Evolutionary conservation across 768 basidiomycete genomes (phyloP).

Genomic region (Suillus placidus): DNA sequence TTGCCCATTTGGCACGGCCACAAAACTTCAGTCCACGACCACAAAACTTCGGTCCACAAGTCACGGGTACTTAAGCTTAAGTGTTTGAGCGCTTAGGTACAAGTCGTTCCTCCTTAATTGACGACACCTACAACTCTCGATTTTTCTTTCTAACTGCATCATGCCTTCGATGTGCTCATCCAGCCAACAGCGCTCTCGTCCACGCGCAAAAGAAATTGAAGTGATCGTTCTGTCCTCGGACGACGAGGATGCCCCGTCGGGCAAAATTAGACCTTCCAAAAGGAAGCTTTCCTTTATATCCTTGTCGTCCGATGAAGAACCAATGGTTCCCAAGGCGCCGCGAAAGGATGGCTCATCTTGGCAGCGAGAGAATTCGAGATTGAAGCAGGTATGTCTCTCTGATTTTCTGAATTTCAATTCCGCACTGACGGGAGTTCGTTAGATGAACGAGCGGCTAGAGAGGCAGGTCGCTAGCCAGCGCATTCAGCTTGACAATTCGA

Average conservation of each 20-base stretch:
- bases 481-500: constrained; percentile 16
- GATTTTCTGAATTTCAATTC: neutral
- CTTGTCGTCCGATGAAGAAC: constrained; percentile 53
- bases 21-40: no score
- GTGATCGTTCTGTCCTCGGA: constrained; percentile 40
- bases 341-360: constrained; percentile 27
- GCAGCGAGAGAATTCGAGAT: constrained; percentile 43
- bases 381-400: constrained; percentile 43
- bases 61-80: no score
- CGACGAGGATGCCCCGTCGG: constrained; percentile 27
- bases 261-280: constrained; percentile 15
- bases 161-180: constrained; percentile 35
- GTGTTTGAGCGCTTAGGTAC: no score
- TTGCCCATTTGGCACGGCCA: no score
- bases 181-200: constrained; percentile 19
- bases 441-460: neutral
- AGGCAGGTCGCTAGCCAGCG: constrained; percentile 18
- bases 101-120: no score
- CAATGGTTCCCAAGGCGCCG: constrained; percentile 10
- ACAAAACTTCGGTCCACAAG: no score
- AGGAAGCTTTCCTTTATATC: constrained; percentile 36
- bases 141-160: neutral
- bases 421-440: neutral
- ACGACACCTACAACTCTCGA: no score
- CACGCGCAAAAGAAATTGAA: constrained; percentile 13